Evolutionary conservation across 352 stramenopile species (phyloP), one percentile per base, ranked within the genome.

Genomic region (Pythium folliculosum): DNA sequence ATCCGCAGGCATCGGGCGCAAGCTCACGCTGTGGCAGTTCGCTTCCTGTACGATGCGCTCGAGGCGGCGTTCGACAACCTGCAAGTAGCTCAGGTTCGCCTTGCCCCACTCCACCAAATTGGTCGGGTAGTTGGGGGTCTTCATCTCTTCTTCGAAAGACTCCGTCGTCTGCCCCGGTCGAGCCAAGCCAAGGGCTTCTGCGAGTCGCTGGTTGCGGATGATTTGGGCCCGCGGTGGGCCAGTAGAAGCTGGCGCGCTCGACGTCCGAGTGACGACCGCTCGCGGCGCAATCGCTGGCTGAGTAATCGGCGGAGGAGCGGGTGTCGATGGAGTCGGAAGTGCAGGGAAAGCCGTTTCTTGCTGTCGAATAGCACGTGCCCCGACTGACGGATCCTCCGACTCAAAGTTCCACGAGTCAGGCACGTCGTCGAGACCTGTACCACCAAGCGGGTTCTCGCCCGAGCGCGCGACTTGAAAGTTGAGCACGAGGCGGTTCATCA

Each of bases 91-190:
- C 12, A 73, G 67, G 57, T 94, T 94, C 0, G 72, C 71, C 50
- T 92, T 92, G 14, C 75, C 86, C 86, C 86, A 94, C 1, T 87
- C 73, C 21, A 92, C 73, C 25, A 94, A 58, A 10, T 89, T 69
- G 40, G 82, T 62, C 2, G 81, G 65, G 60, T 91, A 94, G 51
- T 65, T 82, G 1, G 84, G 84, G 8, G 77, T 86, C 65, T 89
- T 84, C 78, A 94, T 82, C 59, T 94, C 86, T 32, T 90, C 75
- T 61, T 91, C 84, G 65, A 94, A 90, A 19, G 78, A 78, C 0
- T 81, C 78, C 9, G 76, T 64, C 38, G 71, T 67, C 12, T 78
- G 75, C 22, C 77, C 80, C 27, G 77, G 77, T 43, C 77, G 70
- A 30, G 73, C 64, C 10, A 93, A 64, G 10, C 85, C 85, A 30